Evolutionary conservation across 2,329 filamentous ascomycete species (phyloP).

Genomic region (Zasmidium citrigriseum): DNA sequence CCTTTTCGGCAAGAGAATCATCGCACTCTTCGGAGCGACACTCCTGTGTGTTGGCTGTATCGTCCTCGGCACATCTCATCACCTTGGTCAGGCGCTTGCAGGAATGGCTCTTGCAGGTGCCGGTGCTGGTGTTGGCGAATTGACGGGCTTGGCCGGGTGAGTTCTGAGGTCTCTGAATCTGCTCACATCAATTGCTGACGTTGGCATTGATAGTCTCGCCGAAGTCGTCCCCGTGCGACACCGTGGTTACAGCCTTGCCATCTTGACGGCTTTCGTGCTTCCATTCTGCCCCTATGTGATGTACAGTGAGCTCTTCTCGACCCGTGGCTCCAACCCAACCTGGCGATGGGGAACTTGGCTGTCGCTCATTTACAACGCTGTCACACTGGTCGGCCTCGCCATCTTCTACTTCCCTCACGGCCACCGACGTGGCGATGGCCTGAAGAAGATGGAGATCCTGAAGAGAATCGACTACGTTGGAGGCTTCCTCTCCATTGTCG

Average conservation of each 20-base stretch:
- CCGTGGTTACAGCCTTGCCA: slow-evolving; percentile 26
- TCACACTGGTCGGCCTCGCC: slow-evolving; percentile 29
- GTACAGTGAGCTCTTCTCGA: slow-evolving; percentile 59
- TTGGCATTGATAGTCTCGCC: slow-evolving; percentile 15
- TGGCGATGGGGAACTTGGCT: slow-evolving; percentile 55
- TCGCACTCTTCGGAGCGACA: slow-evolving; percentile 56
- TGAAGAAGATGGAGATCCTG: slow-evolving; percentile 44
- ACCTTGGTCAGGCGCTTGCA: slow-evolving; percentile 51
- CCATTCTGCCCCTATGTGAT: slow-evolving; percentile 64
- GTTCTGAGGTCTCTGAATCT: background rate
- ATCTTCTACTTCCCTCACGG: slow-evolving; percentile 57
- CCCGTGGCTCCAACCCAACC: slow-evolving; percentile 34
- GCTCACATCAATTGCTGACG: slow-evolving; percentile 2
- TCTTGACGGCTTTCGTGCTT: slow-evolving; percentile 42
- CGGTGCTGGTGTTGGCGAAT: slow-evolving; percentile 67
- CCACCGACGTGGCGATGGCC: slow-evolving; percentile 43
- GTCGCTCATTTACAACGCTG: slow-evolving; percentile 26
- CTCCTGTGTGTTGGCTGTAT: slow-evolving; percentile 61
- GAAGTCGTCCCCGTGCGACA: slow-evolving; percentile 29
- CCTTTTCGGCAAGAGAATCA: slow-evolving; percentile 61
- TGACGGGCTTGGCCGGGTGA: slow-evolving; percentile 64
- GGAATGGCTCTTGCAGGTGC: slow-evolving; percentile 62
- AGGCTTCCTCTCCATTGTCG: slow-evolving; percentile 51
- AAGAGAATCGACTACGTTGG: slow-evolving; percentile 53
- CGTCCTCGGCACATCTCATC: slow-evolving; percentile 57